Conservation (phyloP, 139 green algal species). For the Zygnema circumcarinatum region DNA sequence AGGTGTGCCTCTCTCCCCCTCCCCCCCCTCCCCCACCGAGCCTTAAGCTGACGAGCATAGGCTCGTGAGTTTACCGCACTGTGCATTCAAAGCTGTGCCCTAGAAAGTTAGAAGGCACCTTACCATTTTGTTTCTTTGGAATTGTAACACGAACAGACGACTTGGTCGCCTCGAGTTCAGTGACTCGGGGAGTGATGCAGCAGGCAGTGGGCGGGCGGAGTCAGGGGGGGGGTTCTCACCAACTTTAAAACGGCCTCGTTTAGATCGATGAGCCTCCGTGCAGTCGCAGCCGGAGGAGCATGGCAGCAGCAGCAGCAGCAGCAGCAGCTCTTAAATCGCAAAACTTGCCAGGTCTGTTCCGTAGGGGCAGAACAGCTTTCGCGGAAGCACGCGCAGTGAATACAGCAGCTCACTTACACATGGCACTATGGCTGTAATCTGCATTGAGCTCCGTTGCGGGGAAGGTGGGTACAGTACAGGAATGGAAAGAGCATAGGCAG, state of each 20-base stretch:
- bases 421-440: too few relatives aligned
- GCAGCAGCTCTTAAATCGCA: not conserved
- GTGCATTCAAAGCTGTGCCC: not conserved
- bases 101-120: not conserved
- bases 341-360: not conserved
- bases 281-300: too few relatives aligned
- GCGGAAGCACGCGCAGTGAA: too few relatives aligned
- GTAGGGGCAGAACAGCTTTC: not conserved
- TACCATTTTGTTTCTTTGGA: slow-evolving; percentile 12
- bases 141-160: slow-evolving; percentile 25
- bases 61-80: not conserved
- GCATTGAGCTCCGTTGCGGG: too few relatives aligned
- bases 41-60: not conserved
- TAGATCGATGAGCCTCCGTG: not conserved
- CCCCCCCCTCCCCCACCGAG: not conserved
- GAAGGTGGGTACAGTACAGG: too few relatives aligned
- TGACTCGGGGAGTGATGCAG: slow-evolving; percentile 2
- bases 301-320: too few relatives aligned
- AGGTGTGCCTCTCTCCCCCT: slow-evolving; percentile 20
- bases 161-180: slow-evolving; percentile 39
- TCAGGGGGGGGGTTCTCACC: not conserved
- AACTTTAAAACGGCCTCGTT: not conserved
- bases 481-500: not conserved
- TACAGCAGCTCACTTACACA: too few relatives aligned
- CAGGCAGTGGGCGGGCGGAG: not conserved